Evolutionary conservation across 768 basidiomycete genomes (phyloP), one percentile per base, ranked within the genome.

Genomic region (Russula dissimulans): DNA sequence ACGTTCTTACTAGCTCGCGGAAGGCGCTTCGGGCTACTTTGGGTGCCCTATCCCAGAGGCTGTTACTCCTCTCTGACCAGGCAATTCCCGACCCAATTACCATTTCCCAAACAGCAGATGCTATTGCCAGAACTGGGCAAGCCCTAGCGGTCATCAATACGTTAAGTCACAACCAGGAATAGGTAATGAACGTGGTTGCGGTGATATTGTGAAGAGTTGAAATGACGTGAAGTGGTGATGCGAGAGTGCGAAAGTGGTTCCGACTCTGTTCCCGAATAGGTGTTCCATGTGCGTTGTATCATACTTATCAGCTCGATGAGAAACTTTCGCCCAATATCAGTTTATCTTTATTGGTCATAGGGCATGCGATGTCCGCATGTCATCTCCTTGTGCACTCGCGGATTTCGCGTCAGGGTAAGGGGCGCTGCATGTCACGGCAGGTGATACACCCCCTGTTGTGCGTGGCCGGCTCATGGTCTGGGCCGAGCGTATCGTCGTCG

Each of bases 61-160:
- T 66, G n/a, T 31, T 57, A 3, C 36, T 51, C 8, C 54, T 64
- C 51, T 54, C 62, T 18, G 42, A 41, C 17, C 63, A 61, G 51
- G 12, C 59, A 3, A 39, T 56, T 41, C 52, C 59, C 36, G 63
- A 66, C 29, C 59, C 65, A 32, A 31, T 54, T 5, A 22, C 48
- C 17, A 59, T 66, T 43, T 56, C 58, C 34, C 63, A 60, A 42
- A 66, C 56, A 10, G 65, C 63, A 46, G 63, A 66, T 38, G 65
- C 65, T 29, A 64, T 66, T 31, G 43, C 61, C 56, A 65, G 12
- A 36, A 56, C 54, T 15, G 62, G 59, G 51, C 63, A 65, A 42
- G 65, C 65, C 11, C 43, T 66, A 44, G 46, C 41, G 17, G 48
- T 55, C 12, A 55, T 66, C 44, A 61, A 55, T 22, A n/a, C 55